These are phyloP conservation scores for Tieghemostelium lacteum DNA, from an alignment of 78 protist genomes.

Conservation along the genomic window DNA sequence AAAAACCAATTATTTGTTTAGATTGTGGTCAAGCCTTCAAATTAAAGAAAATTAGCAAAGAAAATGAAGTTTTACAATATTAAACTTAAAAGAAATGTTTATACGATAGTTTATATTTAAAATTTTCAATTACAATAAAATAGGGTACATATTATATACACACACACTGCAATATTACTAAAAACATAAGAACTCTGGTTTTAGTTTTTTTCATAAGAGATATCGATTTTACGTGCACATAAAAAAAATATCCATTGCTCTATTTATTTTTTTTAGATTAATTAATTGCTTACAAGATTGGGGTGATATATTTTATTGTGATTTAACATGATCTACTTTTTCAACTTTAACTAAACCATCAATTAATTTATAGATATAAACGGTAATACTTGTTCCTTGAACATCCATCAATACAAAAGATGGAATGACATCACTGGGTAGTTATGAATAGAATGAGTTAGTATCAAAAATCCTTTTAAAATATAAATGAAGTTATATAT, in stretches of 20 bases:
- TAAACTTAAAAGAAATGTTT: too few species aligned
- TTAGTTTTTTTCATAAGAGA: too few species aligned
- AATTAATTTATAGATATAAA: constrained; percentile 79
- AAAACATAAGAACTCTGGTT: too few species aligned
- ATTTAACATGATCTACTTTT: constrained; percentile 69
- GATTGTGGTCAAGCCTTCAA: constrained; percentile 77
- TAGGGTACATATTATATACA: too few species aligned
- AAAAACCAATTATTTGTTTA: constrained; percentile 69
- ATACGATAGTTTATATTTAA: too few species aligned
- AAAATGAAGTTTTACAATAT: constrained; percentile 56
- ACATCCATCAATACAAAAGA: constrained; percentile 97
- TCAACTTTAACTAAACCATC: constrained; percentile 89
- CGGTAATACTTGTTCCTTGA: constrained; percentile 81
- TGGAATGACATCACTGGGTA: constrained; percentile 88
- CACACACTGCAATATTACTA: too few species aligned
- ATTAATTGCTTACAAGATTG: too few species aligned
- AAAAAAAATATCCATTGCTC: too few species aligned
- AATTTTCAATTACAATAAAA: too few species aligned
- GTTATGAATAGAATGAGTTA: too few species aligned
- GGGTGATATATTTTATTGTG: constrained; percentile 27
- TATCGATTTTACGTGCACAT: too few species aligned
- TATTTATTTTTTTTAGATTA: too few species aligned
- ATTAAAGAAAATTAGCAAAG: constrained; percentile 38
- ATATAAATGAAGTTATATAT: not conserved
- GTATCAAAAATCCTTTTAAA: not conserved